Evolutionary conservation across 345 rosid species (phyloP), one percentile per base, ranked within the genome.

Genomic region (Sonneratia alba): DNA sequence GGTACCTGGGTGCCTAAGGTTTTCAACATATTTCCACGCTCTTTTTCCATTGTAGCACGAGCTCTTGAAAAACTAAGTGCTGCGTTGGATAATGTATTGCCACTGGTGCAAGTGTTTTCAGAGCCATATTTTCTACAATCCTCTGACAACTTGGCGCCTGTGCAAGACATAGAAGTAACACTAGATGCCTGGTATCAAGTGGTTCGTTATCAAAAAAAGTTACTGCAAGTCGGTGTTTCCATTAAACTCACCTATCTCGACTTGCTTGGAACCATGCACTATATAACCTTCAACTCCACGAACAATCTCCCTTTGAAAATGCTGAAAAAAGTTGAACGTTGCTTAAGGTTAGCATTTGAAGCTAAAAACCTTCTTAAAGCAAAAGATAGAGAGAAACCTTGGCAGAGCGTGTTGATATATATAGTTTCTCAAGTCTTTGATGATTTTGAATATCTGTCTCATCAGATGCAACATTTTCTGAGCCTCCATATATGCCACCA

Each of bases 271-370:
- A 66, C 98, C 98, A 22, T 87, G 87, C 61, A 88, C 88, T 43
- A 94, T 86, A 78, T 87, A 84, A 67, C 96, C 97, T 87, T 91
- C 95, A 36, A 91, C 94, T 36, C 98, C 94, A 57, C 98, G 98
- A 72, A 91, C 95, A 73, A 94, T 85, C 70, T 94, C 96, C 75
- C 98, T 85, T 87, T 94, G 98, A 77, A 83, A 91, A 86, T 86
- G 96, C 97, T 94, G 89, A 71, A 79, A 86, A 27, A 27, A 42
- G 61, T 59, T 65, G 63, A 78, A 15, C 67, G 24, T 59, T 34
- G 76, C 73, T 67, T 40, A n/a, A 11, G 43, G 42, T 63, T 45
- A 70, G 43, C 19, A 65, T 11, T 43, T 22, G 18, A 49, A 22
- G 32, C 32, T 27, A 63, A 10, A 32, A 38, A 49, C 40, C 11